A percentile compares a stretch with the other conserved stretches of the same genome.
Conservation (phyloP, 805 yeast species). For the Teunomyces lycoperdinae region DNA sequence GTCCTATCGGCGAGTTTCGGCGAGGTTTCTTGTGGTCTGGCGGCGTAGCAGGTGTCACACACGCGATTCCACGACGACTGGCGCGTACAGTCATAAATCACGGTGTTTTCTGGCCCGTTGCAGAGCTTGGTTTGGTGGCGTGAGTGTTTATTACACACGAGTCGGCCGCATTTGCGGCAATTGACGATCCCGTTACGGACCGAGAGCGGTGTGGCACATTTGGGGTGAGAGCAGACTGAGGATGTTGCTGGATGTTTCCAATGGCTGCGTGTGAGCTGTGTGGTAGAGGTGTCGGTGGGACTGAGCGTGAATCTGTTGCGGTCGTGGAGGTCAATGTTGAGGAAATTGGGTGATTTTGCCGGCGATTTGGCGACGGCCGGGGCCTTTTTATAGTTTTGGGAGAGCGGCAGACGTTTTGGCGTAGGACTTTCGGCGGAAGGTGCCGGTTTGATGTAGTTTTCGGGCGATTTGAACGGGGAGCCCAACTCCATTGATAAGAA, state of each 20-base stretch:
- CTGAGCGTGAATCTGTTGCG: background rate
- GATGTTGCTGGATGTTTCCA: conserved; percentile 53
- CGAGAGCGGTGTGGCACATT: conserved; percentile 44
- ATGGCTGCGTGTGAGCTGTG: conserved; percentile 44
- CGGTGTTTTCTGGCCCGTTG: conserved; percentile 38
- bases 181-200: conserved; percentile 59
- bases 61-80: conserved; percentile 69
- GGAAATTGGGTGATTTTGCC: conserved; percentile 1
- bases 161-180: conserved; percentile 73
- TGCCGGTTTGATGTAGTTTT: conserved; percentile 3
- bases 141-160: conserved; percentile 68
- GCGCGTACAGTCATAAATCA: conserved; percentile 19
- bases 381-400: background rate
- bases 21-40: conserved; percentile 50
- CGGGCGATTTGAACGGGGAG: conserved; percentile 23
- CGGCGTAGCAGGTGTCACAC: conserved; percentile 59
- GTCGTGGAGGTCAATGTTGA: conserved; percentile 1
- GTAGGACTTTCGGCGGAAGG: conserved; percentile 2
- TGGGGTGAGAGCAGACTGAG: conserved; percentile 35
- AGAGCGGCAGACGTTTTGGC: background rate
- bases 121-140: conserved; percentile 50
- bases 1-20: conserved; percentile 44
- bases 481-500: conserved; percentile 16
- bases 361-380: background rate
- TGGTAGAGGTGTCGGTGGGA: background rate